Evolutionary conservation across 1,284 basidiomycete species (phyloP).

Genomic region (Salmacisia buchloeana): DNA sequence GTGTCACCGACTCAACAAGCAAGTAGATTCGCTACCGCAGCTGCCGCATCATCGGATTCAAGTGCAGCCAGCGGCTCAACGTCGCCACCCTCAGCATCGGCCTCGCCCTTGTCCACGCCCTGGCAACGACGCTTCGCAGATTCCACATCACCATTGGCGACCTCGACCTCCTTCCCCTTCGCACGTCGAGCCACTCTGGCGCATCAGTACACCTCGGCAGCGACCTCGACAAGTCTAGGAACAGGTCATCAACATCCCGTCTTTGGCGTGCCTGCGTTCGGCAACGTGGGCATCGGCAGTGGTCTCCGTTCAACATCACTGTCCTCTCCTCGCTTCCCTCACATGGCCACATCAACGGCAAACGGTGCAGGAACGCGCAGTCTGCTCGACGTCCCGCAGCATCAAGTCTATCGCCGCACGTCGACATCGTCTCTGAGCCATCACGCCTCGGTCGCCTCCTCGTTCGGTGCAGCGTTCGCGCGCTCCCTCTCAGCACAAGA

Average conservation of each 20-base stretch:
- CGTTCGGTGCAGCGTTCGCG: background rate
- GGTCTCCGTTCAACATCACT: background rate
- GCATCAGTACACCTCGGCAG: background rate
- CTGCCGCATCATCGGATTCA: background rate
- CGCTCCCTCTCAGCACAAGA: conserved; percentile 1
- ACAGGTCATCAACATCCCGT: background rate
- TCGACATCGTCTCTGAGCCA: background rate
- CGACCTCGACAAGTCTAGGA: background rate
- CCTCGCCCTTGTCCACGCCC: background rate
- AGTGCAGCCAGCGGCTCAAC: background rate
- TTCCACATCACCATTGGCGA: background rate
- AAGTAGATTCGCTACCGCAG: too few relatives aligned
- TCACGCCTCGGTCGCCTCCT: background rate
- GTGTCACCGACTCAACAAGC: too few relatives aligned
- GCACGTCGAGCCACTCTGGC: conserved; percentile 1
- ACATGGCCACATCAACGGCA: too few relatives aligned
- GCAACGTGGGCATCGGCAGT: too few relatives aligned
- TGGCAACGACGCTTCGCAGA: conserved; percentile 6
- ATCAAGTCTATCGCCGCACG: background rate
- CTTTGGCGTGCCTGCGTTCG: conserved; percentile 3
- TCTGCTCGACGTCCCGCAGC: background rate
- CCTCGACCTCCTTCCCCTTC: background rate
- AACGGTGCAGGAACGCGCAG: background rate
- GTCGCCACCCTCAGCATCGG: background rate
- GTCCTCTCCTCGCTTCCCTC: too few relatives aligned